Base-by-base conservation (phyloP, 148 eudicot genomes). In the Rhododendron henanense region DNA sequence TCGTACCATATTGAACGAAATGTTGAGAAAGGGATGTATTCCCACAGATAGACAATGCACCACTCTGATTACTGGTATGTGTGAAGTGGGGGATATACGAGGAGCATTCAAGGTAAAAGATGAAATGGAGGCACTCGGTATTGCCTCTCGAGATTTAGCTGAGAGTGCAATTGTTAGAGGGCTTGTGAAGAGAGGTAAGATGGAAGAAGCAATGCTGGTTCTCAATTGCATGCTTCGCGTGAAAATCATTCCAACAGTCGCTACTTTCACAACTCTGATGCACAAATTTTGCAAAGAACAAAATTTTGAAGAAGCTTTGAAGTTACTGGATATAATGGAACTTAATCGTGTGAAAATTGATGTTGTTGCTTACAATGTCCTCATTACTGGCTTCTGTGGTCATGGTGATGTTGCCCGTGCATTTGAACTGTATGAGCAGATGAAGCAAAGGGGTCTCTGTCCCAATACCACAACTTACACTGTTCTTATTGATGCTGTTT, bases 131-230 rank as follows among this genome's bases (percentile, higher is more conserved):
- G 85, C 84, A 50, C 87, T 91, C 83, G 94, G 94, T 81, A 87
- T 93, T 50, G 84, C 84, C 83, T 88, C 94, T 44, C 85, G 75
- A 47, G 87, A 87, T 83, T 78, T 90, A 84, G 94, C 94, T 73
- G 94, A 92, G 71, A 91, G 96, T 89, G 94, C 98, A 51, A 87
- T 96, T 85, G 90, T 96, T 81, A 91, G 96, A 86, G 99, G 95
- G 87, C 94, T 96, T 73, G 95, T 92, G 53, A 85, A 81, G 55
- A 85, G 87, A 86, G 93, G 95, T 73, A 96, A 90, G 89, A 81
- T 86, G 76, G 96, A 94, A 87, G 99, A 96, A 81, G 98, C 94
- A 50, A 85, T 81, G 88, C 51, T 94, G 75, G 69, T 93, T 87
- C 89, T 96, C 85, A 90, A 93, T 77, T 79, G 84, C 85, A 96